Evolutionary conservation across 2,329 filamentous ascomycete species (phyloP), one percentile per base, ranked within the genome.

Genomic region (Myrmaecium sp.): DNA sequence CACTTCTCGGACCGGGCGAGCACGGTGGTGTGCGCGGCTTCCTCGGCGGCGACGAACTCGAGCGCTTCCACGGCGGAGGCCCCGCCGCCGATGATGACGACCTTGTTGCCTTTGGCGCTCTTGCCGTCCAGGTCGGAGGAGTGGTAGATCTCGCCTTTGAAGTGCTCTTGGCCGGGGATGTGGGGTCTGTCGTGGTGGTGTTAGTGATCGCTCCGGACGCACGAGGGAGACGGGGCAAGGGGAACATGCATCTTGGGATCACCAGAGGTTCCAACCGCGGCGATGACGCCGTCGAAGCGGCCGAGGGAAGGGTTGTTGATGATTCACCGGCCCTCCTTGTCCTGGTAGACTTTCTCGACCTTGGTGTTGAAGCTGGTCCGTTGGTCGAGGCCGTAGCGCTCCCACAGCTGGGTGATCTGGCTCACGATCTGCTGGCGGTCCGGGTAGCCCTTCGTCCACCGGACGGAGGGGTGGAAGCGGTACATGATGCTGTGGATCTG

Each of bases 401-500:
- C 63, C 80, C 80, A 91, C 0, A 91, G 55, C 32, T 72, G 52
- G 11, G 62, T 62, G 7, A 89, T 72, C 43, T 84, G 73, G 14
- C 63, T 61, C 22, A 84, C 60, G 32, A 91, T 89, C 48, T 84
- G 70, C 35, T 74, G 57, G 26, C 78, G 72, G 33, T 74, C 64
- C 0, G 82, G 82, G 42, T 91, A 91, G n/a, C 78, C 78, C 16
- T 62, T 57, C 17, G 66, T 58, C 71, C 78, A 91, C 33, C 66
- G 61, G 1, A 91, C 69, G 0, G 75, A 77, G 0, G 82, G 82
- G 37, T 86, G 78, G 46, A 91, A 92, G 13, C 81, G 69, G 49
- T 86, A 91, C 80, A 89, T 89, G 31, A 84, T 49, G 12, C 73
- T 80, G 47, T 91, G 79, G 13, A 91, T 84, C 42, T 89, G 80